Evolutionary conservation across 2,329 filamentous ascomycete genomes (phyloP).

Genomic region (Fusarium hostae): DNA sequence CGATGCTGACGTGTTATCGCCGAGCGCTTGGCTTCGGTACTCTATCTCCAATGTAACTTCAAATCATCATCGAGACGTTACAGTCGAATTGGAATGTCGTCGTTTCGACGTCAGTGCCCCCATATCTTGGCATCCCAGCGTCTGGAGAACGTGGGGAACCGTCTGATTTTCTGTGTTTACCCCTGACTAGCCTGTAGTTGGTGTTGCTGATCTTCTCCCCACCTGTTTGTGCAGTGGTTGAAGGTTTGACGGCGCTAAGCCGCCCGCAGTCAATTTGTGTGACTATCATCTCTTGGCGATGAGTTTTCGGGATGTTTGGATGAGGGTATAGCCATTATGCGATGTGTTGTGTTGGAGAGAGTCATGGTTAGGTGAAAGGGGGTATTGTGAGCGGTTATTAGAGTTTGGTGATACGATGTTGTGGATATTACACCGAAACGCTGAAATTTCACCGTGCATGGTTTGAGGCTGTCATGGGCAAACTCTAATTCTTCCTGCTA

Average conservation of each 20-base stretch:
- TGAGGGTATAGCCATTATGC: rapidly evolving
- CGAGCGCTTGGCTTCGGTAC: background rate
- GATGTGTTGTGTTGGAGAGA: background rate
- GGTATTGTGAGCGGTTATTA: background rate
- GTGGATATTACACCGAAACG: background rate
- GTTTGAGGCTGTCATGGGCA: background rate
- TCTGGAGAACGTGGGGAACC: slow-evolving; percentile 29
- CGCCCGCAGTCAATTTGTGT: background rate
- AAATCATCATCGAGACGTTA: background rate
- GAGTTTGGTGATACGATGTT: background rate
- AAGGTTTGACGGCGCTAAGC: background rate
- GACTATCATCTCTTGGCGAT: background rate
- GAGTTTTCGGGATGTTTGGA: background rate
- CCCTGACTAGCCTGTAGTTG: background rate
- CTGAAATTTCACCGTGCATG: background rate
- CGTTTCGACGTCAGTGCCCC: slow-evolving; percentile 4
- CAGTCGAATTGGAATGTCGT: background rate
- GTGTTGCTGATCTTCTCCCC: slow-evolving; percentile 8
- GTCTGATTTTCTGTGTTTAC: background rate
- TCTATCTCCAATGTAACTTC: background rate
- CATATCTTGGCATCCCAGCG: slow-evolving; percentile 18
- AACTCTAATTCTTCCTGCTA: background rate
- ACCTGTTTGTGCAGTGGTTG: background rate
- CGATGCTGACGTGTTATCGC: background rate
- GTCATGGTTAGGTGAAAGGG: no score